These are phyloP conservation scores for Debaryomyces singareniensis DNA, from an alignment of 1,139 yeast genomes.

Conservation along the genomic window DNA sequence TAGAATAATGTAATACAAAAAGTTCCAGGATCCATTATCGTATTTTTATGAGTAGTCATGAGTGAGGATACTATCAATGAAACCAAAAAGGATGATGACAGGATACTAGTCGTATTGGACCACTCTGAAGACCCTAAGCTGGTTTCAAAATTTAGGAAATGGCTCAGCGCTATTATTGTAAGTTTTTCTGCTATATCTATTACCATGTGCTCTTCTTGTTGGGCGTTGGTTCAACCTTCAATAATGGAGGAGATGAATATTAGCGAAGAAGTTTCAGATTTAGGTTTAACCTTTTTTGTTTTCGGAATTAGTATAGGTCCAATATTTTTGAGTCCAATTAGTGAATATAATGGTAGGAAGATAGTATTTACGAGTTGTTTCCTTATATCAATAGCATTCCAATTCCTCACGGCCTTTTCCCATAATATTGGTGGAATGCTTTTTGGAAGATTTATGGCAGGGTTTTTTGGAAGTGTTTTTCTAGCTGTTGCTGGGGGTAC, in stretches of 20 bases:
- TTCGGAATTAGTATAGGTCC: conserved; percentile 29
- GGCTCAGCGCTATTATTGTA: too few relatives aligned
- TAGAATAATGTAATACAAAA: too few relatives aligned
- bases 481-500: conserved; percentile 31
- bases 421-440: conserved; percentile 21
- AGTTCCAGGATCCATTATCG: too few relatives aligned
- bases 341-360: conserved; percentile 28
- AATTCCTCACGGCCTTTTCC: conserved; percentile 22
- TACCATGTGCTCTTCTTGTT: too few relatives aligned
- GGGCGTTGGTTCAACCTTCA: conserved; percentile 22
- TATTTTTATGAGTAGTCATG: too few relatives aligned
- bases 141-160: too few relatives aligned
- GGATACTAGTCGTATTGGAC: too few relatives aligned
- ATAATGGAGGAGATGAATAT: conserved; percentile 19
- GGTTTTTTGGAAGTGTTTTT: conserved; percentile 26
- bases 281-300: conserved; percentile 26
- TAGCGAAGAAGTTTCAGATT: conserved; percentile 19
- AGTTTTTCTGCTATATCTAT: too few relatives aligned
- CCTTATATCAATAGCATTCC: conserved; percentile 15
- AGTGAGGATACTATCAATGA: too few relatives aligned
- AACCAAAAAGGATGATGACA: too few relatives aligned
- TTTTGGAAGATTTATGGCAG: conserved; percentile 25
- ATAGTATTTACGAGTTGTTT: conserved; percentile 20
- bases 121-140: too few relatives aligned
- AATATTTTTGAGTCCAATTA: conserved; percentile 24